Conservation (phyloP, 1,284 basidiomycete species). For the Trichosporon faecale region DNA sequence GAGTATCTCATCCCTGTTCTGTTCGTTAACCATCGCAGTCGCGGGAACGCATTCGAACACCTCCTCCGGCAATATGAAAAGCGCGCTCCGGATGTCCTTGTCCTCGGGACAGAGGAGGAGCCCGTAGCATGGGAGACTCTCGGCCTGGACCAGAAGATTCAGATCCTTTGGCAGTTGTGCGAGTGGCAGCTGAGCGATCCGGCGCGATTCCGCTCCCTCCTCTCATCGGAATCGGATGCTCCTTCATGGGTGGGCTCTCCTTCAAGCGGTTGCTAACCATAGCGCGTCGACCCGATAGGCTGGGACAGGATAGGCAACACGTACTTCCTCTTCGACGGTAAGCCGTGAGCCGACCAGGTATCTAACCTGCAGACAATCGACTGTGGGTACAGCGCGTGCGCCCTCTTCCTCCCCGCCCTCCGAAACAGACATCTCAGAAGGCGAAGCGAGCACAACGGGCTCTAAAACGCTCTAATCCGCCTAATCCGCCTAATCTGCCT, state of each 20-base stretch:
- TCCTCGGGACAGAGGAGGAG: constrained; percentile 47
- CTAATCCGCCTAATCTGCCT: no score
- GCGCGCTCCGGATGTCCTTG: constrained; percentile 38
- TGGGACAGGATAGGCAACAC: constrained; percentile 57
- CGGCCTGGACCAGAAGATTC: constrained; percentile 54
- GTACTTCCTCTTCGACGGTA: constrained; percentile 58
- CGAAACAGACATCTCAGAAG: constrained; percentile 42
- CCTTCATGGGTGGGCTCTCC: constrained; percentile 52
- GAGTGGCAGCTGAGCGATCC: constrained; percentile 59
- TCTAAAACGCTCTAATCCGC: constrained; percentile 15
- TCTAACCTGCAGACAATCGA: constrained; percentile 53
- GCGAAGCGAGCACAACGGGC: constrained; percentile 35
- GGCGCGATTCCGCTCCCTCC: constrained; percentile 54
- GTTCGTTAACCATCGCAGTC: constrained; percentile 26
- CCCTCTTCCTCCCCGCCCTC: constrained; percentile 30
- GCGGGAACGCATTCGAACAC: constrained; percentile 47
- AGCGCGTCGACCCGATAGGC: constrained; percentile 58
- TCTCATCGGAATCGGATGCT: constrained; percentile 55
- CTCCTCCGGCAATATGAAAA: constrained; percentile 50
- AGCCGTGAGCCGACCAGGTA: constrained; percentile 1
- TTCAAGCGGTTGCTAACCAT: constrained; percentile 4
- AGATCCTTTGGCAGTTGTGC: constrained; percentile 54
- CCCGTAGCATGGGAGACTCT: constrained; percentile 54
- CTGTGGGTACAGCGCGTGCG: constrained; percentile 57
- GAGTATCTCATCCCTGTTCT: constrained; percentile 24